Percentiles rank a stretch among this genome's conserved stretches.
phyloP scores from a whole-genome alignment of 2,329 filamentous ascomycete genomes.

The Pseudopyrenochaeta lycopersici region DNA sequence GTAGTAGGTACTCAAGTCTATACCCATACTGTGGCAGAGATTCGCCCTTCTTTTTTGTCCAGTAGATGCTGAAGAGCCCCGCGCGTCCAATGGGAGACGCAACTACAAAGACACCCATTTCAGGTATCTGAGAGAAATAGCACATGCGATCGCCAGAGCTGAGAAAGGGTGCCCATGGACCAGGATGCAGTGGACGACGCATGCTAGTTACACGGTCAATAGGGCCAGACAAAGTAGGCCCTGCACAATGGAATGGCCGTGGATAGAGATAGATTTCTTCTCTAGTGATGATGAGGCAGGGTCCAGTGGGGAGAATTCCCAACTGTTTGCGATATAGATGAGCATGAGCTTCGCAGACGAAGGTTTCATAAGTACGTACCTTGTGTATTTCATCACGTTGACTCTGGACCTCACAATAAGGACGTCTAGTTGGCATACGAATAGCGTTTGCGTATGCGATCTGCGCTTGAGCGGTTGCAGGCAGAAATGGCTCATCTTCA shows the following conservation, averaged over 20 bases:
- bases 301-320: slow-evolving; percentile 18
- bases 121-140: slow-evolving; percentile 71
- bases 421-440: neutral
- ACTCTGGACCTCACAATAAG: slow-evolving; percentile 1
- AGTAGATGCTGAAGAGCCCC: slow-evolving; percentile 68
- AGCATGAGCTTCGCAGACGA: too few species aligned
- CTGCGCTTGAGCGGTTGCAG: neutral
- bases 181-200: slow-evolving; percentile 41
- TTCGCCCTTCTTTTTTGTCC: slow-evolving; percentile 39
- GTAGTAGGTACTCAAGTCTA: slow-evolving; percentile 66
- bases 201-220: slow-evolving; percentile 44
- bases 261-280: slow-evolving; percentile 56
- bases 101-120: slow-evolving; percentile 73
- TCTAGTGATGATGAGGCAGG: slow-evolving; percentile 55
- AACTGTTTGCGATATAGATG: neutral
- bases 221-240: neutral
- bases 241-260: slow-evolving; percentile 29
- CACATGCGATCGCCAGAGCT: slow-evolving; percentile 61
- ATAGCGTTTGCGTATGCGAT: neutral
- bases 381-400: neutral
- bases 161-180: neutral
- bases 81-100: slow-evolving; percentile 74
- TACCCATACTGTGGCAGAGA: slow-evolving; percentile 55
- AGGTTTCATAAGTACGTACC: neutral
- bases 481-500: slow-evolving; percentile 6